phyloP scores from a whole-genome alignment of 306 rosid species.

The Dryas alaskensis region DNA sequence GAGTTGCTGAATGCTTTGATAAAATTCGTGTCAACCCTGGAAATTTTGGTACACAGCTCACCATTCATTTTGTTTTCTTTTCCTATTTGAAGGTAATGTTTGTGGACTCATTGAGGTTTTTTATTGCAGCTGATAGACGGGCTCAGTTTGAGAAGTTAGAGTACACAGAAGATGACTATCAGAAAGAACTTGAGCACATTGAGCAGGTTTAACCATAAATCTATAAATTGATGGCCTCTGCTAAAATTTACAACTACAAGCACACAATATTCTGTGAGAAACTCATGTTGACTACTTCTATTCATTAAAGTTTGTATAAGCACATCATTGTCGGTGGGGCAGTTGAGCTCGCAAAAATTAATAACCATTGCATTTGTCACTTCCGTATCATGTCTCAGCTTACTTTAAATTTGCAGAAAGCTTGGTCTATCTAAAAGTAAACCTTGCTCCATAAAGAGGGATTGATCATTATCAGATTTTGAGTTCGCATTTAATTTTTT shows the following conservation, averaged over 20 bases:
- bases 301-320: background rate
- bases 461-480: background rate
- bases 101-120: slow-evolving; percentile 33
- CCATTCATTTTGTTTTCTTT: slow-evolving; percentile 1
- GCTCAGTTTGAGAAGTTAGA: slow-evolving; percentile 90
- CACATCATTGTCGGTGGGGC: background rate
- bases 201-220: slow-evolving; percentile 57
- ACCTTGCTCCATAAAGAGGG: background rate
- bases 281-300: background rate
- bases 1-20: slow-evolving; percentile 90
- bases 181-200: slow-evolving; percentile 96
- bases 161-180: slow-evolving; percentile 90
- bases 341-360: background rate
- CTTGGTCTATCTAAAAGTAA: background rate
- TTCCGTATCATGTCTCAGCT: background rate
- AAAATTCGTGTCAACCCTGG: slow-evolving; percentile 95
- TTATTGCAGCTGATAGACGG: slow-evolving; percentile 85
- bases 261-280: background rate
- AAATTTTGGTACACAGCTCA: slow-evolving; percentile 65
- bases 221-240: slow-evolving; percentile 1
- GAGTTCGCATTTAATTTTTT: background rate
- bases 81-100: background rate
- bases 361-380: background rate
- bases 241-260: background rate
- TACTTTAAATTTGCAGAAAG: background rate